phyloP scores from a whole-genome alignment of 495 filamentous ascomycete species.

The Staphylotrichum tortipilum region DNA sequence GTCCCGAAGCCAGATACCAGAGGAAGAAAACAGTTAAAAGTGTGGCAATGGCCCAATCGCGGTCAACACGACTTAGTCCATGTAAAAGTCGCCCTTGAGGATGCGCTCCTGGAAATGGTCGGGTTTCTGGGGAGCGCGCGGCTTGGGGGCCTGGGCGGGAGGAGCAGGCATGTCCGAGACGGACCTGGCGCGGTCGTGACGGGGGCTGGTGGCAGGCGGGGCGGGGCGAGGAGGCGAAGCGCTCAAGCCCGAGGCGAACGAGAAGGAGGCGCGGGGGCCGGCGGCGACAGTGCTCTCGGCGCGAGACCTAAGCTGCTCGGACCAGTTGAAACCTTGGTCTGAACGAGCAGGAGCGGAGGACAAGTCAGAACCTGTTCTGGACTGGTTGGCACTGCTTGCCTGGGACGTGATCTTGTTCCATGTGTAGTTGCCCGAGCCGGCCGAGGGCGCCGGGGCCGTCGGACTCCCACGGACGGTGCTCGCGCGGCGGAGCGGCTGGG shows the following conservation, averaged over 20 bases:
- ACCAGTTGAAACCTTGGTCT: constrained; percentile 92
- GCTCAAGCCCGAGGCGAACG: constrained; percentile 27
- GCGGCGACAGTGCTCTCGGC: constrained; percentile 72
- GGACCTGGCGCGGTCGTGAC: constrained; percentile 62
- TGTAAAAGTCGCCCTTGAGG: constrained; percentile 92
- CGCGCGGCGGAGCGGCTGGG: constrained; percentile 21
- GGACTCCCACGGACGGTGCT: constrained; percentile 19
- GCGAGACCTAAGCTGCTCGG: constrained; percentile 81
- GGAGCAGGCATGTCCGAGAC: constrained; percentile 60
- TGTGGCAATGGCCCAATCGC: background rate
- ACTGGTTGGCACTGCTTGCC: constrained; percentile 45
- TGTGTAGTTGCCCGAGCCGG: constrained; percentile 18
- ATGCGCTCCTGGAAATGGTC: constrained; percentile 95
- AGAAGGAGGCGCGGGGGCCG: constrained; percentile 40
- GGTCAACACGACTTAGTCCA: constrained; percentile 58
- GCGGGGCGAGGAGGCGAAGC: constrained; percentile 26
- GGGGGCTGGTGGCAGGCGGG: constrained; percentile 25
- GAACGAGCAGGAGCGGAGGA: constrained; percentile 40
- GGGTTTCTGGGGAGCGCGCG: constrained; percentile 50
- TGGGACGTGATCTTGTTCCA: constrained; percentile 30
- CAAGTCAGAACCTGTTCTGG: constrained; percentile 54
- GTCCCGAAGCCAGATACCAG: background rate
- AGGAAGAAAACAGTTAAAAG: background rate
- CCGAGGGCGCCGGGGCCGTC: constrained; percentile 15
- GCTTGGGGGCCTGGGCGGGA: constrained; percentile 39